Evolutionary conservation across 768 basidiomycete genomes (phyloP).

Genomic region (Multifurca ochricompacta): DNA sequence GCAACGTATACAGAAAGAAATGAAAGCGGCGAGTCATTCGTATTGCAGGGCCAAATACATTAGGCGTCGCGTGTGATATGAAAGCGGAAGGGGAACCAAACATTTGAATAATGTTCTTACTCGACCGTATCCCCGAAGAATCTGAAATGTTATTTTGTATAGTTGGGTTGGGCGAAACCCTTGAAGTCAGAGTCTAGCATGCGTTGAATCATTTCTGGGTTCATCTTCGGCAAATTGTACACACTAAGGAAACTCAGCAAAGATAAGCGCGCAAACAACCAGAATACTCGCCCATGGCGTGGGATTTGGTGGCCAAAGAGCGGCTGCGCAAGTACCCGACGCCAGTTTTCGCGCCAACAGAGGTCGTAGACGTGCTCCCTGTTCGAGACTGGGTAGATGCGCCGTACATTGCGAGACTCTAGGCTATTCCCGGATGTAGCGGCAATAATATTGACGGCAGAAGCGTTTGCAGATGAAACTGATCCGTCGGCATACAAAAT

Average conservation of each 20-base stretch:
- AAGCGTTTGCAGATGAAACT: not conserved
- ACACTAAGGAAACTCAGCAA: not conserved
- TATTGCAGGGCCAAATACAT: not conserved
- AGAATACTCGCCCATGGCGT: slow-evolving; percentile 4
- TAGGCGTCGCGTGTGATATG: not conserved
- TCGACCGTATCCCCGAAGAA: not conserved
- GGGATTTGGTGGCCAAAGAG: slow-evolving; percentile 1
- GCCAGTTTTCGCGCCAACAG: slow-evolving; percentile 21
- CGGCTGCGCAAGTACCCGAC: slow-evolving; percentile 5
- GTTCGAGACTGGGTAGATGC: slow-evolving; percentile 7
- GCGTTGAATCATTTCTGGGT: slow-evolving; percentile 17
- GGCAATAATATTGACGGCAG: slow-evolving; percentile 1
- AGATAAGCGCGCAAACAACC: not conserved
- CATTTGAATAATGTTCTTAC: not conserved
- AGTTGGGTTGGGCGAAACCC: too few relatives aligned
- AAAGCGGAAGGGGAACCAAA: not conserved
- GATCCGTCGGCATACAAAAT: not conserved
- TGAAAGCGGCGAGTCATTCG: not conserved
- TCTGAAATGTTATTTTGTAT: not conserved
- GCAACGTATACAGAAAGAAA: not conserved
- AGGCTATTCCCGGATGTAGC: not conserved
- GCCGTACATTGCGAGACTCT: not conserved
- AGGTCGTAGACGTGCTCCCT: slow-evolving; percentile 20
- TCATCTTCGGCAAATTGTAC: slow-evolving; percentile 20
- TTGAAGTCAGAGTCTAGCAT: not conserved